Evolutionary conservation across 768 basidiomycete genomes (phyloP).

Genomic region (Chalciporus piperatus): DNA sequence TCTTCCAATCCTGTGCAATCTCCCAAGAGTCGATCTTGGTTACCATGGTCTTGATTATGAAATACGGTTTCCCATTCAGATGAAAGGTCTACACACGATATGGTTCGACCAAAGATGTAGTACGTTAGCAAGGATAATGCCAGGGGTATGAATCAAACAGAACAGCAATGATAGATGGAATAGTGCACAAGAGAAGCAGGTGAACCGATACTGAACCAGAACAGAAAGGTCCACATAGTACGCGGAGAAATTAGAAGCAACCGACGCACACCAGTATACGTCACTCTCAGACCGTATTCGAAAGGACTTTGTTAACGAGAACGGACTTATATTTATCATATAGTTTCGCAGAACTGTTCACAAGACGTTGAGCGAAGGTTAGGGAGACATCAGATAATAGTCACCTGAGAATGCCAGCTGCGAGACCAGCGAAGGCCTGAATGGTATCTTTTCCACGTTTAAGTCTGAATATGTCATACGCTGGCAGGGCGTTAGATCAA

Average conservation of each 20-base stretch:
- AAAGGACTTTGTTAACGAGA: constrained; percentile 49
- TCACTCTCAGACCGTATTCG: constrained; percentile 19
- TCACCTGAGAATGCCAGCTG: constrained; percentile 73
- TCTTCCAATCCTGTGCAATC: constrained; percentile 1
- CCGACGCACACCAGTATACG: neutral
- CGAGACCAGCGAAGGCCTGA: constrained; percentile 65
- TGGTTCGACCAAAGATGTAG: neutral
- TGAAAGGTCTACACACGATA: neutral
- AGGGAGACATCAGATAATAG: constrained; percentile 5
- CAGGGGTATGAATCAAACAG: neutral
- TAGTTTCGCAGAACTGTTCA: constrained; percentile 64
- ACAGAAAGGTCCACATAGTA: neutral
- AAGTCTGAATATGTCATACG: constrained; percentile 76
- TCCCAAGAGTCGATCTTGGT: constrained; percentile 21
- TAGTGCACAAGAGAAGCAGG: neutral
- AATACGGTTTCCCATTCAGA: neutral
- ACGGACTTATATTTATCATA: constrained; percentile 67
- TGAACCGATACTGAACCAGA: neutral
- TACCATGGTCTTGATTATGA: constrained; percentile 7
- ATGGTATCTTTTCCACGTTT: constrained; percentile 57
- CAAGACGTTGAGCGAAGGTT: constrained; percentile 1
- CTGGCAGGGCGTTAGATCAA: constrained; percentile 37
- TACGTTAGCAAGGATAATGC: neutral
- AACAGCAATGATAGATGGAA: neutral
- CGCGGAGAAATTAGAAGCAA: neutral